A percentile compares a stretch with the other conserved stretches of the same genome.
Conservation (phyloP, 331 rosid species). For the Stylosanthes scabra region DNA sequence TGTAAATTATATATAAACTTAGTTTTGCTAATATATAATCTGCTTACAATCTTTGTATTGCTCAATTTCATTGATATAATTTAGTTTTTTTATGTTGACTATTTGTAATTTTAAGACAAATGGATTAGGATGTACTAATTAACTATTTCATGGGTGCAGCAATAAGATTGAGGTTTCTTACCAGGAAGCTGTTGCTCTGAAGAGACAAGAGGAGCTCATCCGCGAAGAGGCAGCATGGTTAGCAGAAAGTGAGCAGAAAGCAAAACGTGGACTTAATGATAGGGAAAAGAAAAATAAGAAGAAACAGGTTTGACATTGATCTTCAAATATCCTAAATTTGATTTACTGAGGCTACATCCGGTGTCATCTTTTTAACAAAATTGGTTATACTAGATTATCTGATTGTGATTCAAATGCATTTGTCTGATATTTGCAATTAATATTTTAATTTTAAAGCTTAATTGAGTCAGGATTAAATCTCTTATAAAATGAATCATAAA, state of each 20-base stretch:
- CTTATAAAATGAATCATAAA: constrained; percentile 15
- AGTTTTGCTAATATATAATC: constrained; percentile 9
- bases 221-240: constrained; percentile 98
- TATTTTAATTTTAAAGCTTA: background rate
- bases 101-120: constrained; percentile 6
- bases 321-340: constrained; percentile 6
- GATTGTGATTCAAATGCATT: background rate
- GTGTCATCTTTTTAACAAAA: constrained; percentile 17
- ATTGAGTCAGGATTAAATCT: background rate
- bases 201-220: constrained; percentile 98
- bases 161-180: constrained; percentile 96
- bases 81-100: constrained; percentile 15
- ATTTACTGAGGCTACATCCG: constrained; percentile 7
- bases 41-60: constrained; percentile 6
- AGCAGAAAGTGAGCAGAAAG: constrained; percentile 93
- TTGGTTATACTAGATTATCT: constrained; percentile 9
- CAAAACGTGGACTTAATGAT: constrained; percentile 74
- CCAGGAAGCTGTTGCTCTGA: constrained; percentile 98
- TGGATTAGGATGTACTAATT: constrained; percentile 40
- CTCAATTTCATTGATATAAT: constrained; percentile 7
- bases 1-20: constrained; percentile 10
- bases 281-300: constrained; percentile 93
- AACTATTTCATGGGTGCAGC: constrained; percentile 63
- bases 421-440: constrained; percentile 3
- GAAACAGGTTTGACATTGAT: constrained; percentile 65